Evolutionary conservation across 345 rosid genomes (phyloP).

Genomic region (Aquilaria malaccensis): DNA sequence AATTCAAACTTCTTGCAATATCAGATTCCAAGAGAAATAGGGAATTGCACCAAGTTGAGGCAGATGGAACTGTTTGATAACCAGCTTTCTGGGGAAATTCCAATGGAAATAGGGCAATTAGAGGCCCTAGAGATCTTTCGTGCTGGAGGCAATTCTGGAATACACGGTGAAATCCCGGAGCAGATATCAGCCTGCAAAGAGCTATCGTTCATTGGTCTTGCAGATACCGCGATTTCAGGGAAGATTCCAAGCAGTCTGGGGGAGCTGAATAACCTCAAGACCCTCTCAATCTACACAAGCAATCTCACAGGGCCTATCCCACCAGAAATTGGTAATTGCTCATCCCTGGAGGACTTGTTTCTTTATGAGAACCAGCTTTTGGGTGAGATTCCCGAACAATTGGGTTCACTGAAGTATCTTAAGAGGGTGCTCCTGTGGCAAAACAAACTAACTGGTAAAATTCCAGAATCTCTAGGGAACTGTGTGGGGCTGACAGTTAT

Average conservation of each 20-base stretch:
- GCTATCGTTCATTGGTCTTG: conserved; percentile 47
- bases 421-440: conserved; percentile 53
- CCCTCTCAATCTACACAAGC: conserved; percentile 57
- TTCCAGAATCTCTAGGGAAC: conserved; percentile 43
- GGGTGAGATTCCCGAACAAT: conserved; percentile 44
- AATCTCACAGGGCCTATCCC: conserved; percentile 55
- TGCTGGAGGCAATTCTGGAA: conserved; percentile 56
- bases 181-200: conserved; percentile 47
- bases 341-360: conserved; percentile 46
- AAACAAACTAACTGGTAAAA: conserved; percentile 43
- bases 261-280: conserved; percentile 43
- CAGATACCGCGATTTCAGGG: conserved; percentile 63
- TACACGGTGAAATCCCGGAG: conserved; percentile 50
- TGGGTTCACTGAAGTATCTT: conserved; percentile 41
- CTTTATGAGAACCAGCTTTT: conserved; percentile 50
- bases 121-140: conserved; percentile 39
- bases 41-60: conserved; percentile 41
- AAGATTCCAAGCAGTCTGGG: conserved; percentile 46
- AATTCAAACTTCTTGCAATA: conserved; percentile 41
- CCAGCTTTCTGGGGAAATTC: conserved; percentile 49
- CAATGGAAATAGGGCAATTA: conserved; percentile 41
- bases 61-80: conserved; percentile 54
- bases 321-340: conserved; percentile 43
- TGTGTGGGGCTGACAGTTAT: conserved; percentile 36
- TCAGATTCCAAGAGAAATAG: conserved; percentile 40